phyloP scores from a whole-genome alignment of 1,284 basidiomycete genomes.

The Xanthoconium separans region DNA sequence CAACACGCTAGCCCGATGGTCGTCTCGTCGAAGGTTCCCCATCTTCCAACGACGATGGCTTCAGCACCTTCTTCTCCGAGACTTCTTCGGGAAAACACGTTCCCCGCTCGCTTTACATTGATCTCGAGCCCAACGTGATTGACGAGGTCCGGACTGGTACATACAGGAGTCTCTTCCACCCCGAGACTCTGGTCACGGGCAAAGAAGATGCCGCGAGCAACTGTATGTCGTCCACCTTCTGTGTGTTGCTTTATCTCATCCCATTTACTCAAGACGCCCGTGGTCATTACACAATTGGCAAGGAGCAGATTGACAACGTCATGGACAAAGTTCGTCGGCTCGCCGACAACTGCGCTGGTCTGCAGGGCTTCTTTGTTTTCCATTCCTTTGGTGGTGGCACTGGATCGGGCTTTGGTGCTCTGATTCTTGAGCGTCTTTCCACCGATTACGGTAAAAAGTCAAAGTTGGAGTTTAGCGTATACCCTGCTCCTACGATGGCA shows the following conservation, averaged over 20 bases:
- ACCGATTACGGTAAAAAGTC: constrained; percentile 99
- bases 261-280: constrained; percentile 70
- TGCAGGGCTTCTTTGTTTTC: constrained; percentile 99
- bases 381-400: constrained; percentile 99
- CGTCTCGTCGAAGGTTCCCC: constrained; percentile 73
- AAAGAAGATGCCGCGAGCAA: constrained; percentile 99
- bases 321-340: constrained; percentile 97
- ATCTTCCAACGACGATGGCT: constrained; percentile 82
- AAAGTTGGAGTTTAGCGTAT: constrained; percentile 98
- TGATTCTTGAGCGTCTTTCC: constrained; percentile 95
- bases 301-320: constrained; percentile 89
- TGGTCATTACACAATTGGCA: constrained; percentile 98
- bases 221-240: constrained; percentile 55
- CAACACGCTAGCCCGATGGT: constrained; percentile 67
- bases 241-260: not conserved
- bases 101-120: constrained; percentile 96
- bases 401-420: constrained; percentile 97
- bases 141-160: constrained; percentile 96
- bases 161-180: constrained; percentile 97
- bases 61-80: constrained; percentile 96
- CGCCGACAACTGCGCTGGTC: constrained; percentile 95
- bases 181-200: constrained; percentile 96
- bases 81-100: constrained; percentile 96
- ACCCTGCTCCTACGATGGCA: constrained; percentile 92
- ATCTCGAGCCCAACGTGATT: constrained; percentile 96